These are phyloP conservation scores for Nicotiana benthamiana DNA, from an alignment of 257 asterid species.

Conservation along the genomic window DNA sequence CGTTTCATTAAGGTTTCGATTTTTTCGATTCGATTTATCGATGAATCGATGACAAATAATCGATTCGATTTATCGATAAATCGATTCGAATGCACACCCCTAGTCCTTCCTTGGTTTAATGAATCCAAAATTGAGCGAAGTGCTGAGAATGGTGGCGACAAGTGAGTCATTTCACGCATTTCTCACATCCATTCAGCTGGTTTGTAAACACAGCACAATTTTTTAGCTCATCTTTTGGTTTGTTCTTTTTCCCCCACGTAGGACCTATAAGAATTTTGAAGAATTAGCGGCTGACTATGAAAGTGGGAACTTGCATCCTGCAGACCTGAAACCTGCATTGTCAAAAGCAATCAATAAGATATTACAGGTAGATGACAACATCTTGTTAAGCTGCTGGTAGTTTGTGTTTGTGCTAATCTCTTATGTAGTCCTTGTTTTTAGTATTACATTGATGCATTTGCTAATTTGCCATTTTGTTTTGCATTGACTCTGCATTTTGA, in stretches of 20 bases:
- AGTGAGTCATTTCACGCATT: slow-evolving; percentile 28
- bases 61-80: too few relatives aligned
- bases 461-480: neutral
- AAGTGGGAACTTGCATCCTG: slow-evolving; percentile 82
- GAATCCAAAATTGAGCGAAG: slow-evolving; percentile 64
- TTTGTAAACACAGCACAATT: neutral
- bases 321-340: slow-evolving; percentile 78
- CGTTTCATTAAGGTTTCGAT: too few relatives aligned
- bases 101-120: slow-evolving; percentile 68
- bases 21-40: too few relatives aligned
- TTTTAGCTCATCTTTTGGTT: neutral
- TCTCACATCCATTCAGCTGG: neutral
- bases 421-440: neutral
- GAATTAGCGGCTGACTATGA: slow-evolving; percentile 62
- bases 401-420: neutral
- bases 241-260: slow-evolving; percentile 10
- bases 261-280: slow-evolving; percentile 54
- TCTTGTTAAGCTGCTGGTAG: neutral
- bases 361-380: slow-evolving; percentile 42
- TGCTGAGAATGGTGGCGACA: slow-evolving; percentile 78
- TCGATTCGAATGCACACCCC: too few relatives aligned
- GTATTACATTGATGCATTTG: neutral
- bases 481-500: neutral
- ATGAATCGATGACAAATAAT: too few relatives aligned
- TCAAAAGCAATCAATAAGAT: slow-evolving; percentile 66